These are phyloP conservation scores for Globisporangium okanoganense DNA, from an alignment of 352 stramenopile genomes.

Conservation along the genomic window DNA sequence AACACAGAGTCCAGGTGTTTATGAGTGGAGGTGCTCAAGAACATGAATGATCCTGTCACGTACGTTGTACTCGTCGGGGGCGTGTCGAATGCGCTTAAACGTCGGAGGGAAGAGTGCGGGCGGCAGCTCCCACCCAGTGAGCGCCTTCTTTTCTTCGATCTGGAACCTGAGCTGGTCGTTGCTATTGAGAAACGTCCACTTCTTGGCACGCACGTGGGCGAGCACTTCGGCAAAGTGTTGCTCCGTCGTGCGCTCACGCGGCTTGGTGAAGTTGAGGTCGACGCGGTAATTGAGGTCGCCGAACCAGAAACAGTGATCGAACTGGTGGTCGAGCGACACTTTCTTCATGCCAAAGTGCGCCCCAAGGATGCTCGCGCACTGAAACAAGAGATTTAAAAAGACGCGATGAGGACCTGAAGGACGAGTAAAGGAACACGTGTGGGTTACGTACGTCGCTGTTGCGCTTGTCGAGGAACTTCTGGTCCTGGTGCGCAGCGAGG, in stretches of 20 bases:
- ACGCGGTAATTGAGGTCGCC: slow-evolving; percentile 88
- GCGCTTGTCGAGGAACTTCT: slow-evolving; percentile 84
- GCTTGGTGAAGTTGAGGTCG: slow-evolving; percentile 58
- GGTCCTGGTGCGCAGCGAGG: slow-evolving; percentile 76
- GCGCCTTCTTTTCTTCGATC: slow-evolving; percentile 45
- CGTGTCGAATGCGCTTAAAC: slow-evolving; percentile 77
- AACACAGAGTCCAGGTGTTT: not conserved
- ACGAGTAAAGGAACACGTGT: not conserved
- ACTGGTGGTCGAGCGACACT: slow-evolving; percentile 72
- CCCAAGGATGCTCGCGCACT: slow-evolving; percentile 77
- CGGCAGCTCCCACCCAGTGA: slow-evolving; percentile 61
- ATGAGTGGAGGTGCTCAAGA: too few relatives aligned
- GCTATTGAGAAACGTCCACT: slow-evolving; percentile 56
- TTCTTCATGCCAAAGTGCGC: slow-evolving; percentile 60
- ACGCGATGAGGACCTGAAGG: not conserved
- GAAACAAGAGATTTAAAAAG: not conserved
- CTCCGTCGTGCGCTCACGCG: slow-evolving; percentile 44
- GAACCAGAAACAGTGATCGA: slow-evolving; percentile 86
- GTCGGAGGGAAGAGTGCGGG: slow-evolving; percentile 70
- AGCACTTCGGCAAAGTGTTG: slow-evolving; percentile 69
- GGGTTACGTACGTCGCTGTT: slow-evolving; percentile 67
- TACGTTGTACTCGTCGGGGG: slow-evolving; percentile 40
- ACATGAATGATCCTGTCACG: not conserved
- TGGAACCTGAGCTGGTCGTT: slow-evolving; percentile 82
- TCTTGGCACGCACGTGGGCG: slow-evolving; percentile 48